Evolutionary conservation across 495 filamentous ascomycete genomes (phyloP).

Genomic region (Niebla homalea): DNA sequence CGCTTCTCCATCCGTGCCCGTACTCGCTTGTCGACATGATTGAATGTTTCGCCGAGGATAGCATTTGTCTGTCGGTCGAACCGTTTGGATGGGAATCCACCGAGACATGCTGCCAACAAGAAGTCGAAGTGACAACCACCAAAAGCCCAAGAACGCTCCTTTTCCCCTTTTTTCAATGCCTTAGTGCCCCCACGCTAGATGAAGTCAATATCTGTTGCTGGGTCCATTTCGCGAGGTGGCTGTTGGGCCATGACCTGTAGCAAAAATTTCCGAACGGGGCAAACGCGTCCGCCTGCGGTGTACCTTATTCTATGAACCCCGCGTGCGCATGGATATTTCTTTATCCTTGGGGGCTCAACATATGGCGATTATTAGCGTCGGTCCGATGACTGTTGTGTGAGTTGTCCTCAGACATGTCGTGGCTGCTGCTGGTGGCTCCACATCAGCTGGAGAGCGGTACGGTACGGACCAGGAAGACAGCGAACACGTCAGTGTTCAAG

Average conservation of each 20-base stretch:
- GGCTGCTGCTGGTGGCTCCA: too few relatives aligned
- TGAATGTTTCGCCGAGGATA: too few relatives aligned
- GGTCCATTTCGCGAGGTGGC: background rate
- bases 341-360: background rate
- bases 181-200: background rate
- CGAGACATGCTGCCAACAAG: too few relatives aligned
- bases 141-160: background rate
- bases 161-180: background rate
- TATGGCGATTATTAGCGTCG: background rate
- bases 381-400: background rate
- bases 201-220: background rate
- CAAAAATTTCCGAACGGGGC: background rate
- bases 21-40: too few relatives aligned
- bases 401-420: too few relatives aligned
- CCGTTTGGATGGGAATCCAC: too few relatives aligned
- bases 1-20: too few relatives aligned
- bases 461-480: too few relatives aligned
- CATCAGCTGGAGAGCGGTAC: too few relatives aligned
- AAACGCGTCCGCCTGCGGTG: background rate
- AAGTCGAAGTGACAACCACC: too few relatives aligned
- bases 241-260: background rate
- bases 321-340: background rate
- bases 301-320: background rate
- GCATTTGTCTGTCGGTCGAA: too few relatives aligned
- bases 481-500: too few relatives aligned